Evolutionary conservation across 1,284 basidiomycete genomes (phyloP).

Genomic region (Marasmius oreades): DNA sequence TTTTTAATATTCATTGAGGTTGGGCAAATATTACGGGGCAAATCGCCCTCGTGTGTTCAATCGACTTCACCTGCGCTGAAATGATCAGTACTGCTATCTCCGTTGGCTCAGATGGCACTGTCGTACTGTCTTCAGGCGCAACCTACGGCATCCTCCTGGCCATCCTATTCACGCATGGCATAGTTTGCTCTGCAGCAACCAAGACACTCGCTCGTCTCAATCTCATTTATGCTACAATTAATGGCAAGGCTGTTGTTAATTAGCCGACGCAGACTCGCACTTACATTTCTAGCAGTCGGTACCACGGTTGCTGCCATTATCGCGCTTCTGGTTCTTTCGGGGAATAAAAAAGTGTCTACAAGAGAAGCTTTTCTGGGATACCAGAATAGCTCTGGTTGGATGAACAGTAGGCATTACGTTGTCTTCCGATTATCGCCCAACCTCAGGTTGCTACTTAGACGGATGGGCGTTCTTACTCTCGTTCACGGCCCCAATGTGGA

Average conservation of each 20-base stretch:
- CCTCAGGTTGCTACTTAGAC: conserved; percentile 31
- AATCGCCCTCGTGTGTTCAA: conserved; percentile 65
- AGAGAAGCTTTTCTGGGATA: conserved; percentile 64
- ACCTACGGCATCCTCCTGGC: conserved; percentile 66
- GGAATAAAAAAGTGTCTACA: conserved; percentile 56
- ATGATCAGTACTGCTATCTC: conserved; percentile 74
- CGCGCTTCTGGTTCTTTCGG: conserved; percentile 52
- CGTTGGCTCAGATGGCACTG: conserved; percentile 52
- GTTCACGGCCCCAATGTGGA: conserved; percentile 77
- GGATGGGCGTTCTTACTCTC: conserved; percentile 72
- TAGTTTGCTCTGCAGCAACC: conserved; percentile 71
- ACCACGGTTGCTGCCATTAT: conserved; percentile 60
- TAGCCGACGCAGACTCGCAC: conserved; percentile 9
- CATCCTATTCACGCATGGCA: conserved; percentile 58
- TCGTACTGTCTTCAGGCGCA: conserved; percentile 50
- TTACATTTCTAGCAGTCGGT: conserved; percentile 37
- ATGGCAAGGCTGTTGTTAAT: conserved; percentile 35
- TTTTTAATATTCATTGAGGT: conserved; percentile 20
- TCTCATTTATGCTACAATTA: conserved; percentile 62
- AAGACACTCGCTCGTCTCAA: conserved; percentile 63
- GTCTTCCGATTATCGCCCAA: not conserved
- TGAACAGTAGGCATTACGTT: conserved; percentile 39
- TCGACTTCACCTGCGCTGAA: conserved; percentile 73
- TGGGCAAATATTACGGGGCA: conserved; percentile 65
- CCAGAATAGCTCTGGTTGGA: conserved; percentile 72